A percentile compares a stretch with the other conserved stretches of the same genome.
These are phyloP conservation scores for Clonostachys byssicola DNA, from an alignment of 2,329 filamentous ascomycete genomes.

Conservation along the genomic window DNA sequence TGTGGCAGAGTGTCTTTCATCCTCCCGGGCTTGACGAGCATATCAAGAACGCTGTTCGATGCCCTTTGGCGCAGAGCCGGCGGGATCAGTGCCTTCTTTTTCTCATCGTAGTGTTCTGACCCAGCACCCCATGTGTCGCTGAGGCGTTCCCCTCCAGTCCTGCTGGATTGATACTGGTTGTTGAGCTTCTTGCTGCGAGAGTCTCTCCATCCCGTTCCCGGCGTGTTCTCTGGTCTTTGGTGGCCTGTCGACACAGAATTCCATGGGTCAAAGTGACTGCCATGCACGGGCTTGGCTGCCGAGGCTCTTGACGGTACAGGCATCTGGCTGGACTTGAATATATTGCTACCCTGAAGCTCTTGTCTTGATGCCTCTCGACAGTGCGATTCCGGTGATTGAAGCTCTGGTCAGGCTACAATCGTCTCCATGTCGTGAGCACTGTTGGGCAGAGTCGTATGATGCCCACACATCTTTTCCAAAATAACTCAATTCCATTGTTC, in stretches of 20 bases:
- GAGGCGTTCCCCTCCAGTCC: conserved; percentile 54
- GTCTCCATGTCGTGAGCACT: too few species aligned
- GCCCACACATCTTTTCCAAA: too few species aligned
- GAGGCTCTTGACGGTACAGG: conserved; percentile 7
- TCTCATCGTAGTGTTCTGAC: conserved; percentile 48
- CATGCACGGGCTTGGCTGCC: conserved; percentile 34
- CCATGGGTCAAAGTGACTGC: conserved; percentile 59
- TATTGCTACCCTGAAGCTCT: background rate
- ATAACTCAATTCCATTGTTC: too few species aligned
- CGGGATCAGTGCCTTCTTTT: conserved; percentile 34
- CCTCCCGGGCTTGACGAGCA: conserved; percentile 42
- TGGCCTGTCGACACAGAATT: conserved; percentile 75
- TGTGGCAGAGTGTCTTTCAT: conserved; percentile 20
- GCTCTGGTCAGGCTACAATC: too few species aligned
- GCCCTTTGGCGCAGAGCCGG: conserved; percentile 33
- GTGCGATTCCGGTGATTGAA: too few species aligned
- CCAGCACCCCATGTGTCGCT: conserved; percentile 64
- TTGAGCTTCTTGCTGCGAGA: conserved; percentile 66
- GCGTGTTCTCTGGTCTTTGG: conserved; percentile 66
- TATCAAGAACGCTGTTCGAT: conserved; percentile 44
- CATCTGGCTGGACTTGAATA: background rate
- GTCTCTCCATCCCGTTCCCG: conserved; percentile 66
- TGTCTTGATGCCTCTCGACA: too few species aligned
- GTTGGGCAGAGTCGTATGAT: too few species aligned
- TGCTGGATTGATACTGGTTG: conserved; percentile 59